Base-by-base conservation (phyloP, 495 filamentous ascomycete species). In the Rhypophila decipiens region DNA sequence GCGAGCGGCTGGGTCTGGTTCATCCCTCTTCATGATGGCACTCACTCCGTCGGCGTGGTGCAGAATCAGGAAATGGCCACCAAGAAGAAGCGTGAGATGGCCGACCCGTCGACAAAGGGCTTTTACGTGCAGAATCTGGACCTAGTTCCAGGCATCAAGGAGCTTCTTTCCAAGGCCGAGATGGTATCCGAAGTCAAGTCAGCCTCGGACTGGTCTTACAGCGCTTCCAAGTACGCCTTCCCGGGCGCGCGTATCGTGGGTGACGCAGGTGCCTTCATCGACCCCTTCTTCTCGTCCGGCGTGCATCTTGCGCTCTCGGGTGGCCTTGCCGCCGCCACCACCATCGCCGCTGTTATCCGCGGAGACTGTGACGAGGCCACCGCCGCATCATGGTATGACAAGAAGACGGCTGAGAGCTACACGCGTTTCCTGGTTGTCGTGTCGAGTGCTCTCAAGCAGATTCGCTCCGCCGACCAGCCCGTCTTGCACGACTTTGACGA, bases 341-440 rank as follows among this genome's bases (percentile, higher is more conserved):
- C 65, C 11, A 63, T 69, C 27, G 15, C 24, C 1, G 66, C 65
- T 5, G n/a, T 56, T 10, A 46, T 52, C 20, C 51, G 50, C 12
- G 74, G 72, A 5, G 51, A 77, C 20, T 61, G 51, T 36, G 53
- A 57, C 15, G 73, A 78, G 51, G 4, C 41, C 0, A 47, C 35
- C 11, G 76, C 74, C 0, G 66, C 61, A 1, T 46, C 58, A 13
- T 78, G 74, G 75, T 74, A 78, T 53, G 57, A 63, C 2, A 67
- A 58, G 18, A 73, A 72, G 48, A 56, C 71, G 1, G 44, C 61
- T 1, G 70, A 75, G 35, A 61, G 66, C 17, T 79, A 77, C 42
- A 73, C 71, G 2, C 67, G 74, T 10, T 79, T 79, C 59, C 44
- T 77, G 24, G 43, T 79, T 2, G 62, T 76, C 2, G 69, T 78